Base-by-base conservation (phyloP, 768 basidiomycete species). In the Boletus tylopilopsis region DNA sequence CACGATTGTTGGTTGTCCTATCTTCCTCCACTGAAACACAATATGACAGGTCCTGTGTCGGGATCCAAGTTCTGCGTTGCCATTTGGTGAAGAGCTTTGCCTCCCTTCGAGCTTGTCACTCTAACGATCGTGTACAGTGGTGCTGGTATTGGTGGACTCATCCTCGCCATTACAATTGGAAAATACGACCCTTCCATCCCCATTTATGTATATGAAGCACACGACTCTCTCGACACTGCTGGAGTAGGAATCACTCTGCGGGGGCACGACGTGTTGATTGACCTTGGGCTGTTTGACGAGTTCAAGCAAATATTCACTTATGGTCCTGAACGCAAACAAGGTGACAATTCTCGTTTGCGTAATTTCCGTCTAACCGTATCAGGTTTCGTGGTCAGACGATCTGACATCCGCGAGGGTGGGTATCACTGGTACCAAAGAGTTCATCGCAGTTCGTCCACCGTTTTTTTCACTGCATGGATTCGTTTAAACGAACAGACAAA, bases 171-270 rank as follows among this genome's bases (percentile, higher is more conserved):
- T 18, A 62, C 69, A 6, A 63, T 75, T 23, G 67, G 62, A 23
- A 59, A 59, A 40, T 67, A 67, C 34, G 56, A 71, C 56, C 49
- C 50, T 13, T 56, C 53, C 3, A 55, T 75, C 9, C 61, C 69
- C 43, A 67, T 75, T 7, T 64, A 73, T 49, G 45, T 79, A 2
- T 80, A 78, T 54, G 79, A 81, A 62, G 68, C 74, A 4, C 71
- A 69, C 15, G 49, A 66, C 3, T 69, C 71, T 22, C 61, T 76
- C 34, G 67, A 66, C 4, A 66, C 69, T 15, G 56, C 67, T 5
- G 75, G 75, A 15, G 70, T 70, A 5, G 74, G 79, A 60, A 34
- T 76, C 67, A 35, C 73, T 58, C 64, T 78, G 4, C 77, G 76
- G 76, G 58, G 59, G 5, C 75, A 73, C 71, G 63, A 62, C 7